Percentiles rank a stretch among this genome's conserved stretches.
Evolutionary conservation across 2,329 filamentous ascomycete genomes (phyloP).

Genomic region (Xylariales sp.): DNA sequence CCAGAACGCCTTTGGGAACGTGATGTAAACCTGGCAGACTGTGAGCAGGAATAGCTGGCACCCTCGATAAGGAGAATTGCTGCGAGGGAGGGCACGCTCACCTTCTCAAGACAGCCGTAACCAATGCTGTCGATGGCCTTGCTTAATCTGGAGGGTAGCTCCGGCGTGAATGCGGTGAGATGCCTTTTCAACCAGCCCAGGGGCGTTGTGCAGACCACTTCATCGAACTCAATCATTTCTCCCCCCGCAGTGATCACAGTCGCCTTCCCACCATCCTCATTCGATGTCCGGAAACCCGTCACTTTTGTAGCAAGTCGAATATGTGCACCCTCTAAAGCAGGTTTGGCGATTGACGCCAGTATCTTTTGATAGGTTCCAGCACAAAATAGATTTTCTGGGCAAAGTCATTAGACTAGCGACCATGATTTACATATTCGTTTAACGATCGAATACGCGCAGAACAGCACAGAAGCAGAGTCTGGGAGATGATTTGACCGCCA

Average conservation of each 20-base stretch:
- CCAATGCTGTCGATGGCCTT: constrained; percentile 60
- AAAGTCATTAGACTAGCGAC: neutral
- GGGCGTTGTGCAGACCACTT: constrained; percentile 64
- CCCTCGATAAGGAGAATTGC: too few species aligned
- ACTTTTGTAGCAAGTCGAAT: constrained; percentile 49
- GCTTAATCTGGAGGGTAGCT: constrained; percentile 51
- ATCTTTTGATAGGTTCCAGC: constrained; percentile 56
- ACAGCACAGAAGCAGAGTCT: too few species aligned
- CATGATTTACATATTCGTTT: too few species aligned
- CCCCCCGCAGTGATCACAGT: constrained; percentile 42
- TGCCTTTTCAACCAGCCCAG: constrained; percentile 66
- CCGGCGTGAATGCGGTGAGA: constrained; percentile 53
- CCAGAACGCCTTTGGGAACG: constrained; percentile 77
- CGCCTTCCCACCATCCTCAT: constrained; percentile 27
- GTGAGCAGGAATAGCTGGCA: too few species aligned
- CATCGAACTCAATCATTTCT: constrained; percentile 52
- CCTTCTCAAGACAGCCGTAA: constrained; percentile 70
- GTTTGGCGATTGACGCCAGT: constrained; percentile 52
- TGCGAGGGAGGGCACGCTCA: too few species aligned
- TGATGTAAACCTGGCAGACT: constrained; percentile 58
- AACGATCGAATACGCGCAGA: too few species aligned
- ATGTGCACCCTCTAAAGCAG: constrained; percentile 49
- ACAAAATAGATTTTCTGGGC: constrained; percentile 54
- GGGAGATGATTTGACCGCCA: too few species aligned
- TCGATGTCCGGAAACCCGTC: constrained; percentile 33